Conservation (phyloP, 225 moss, liverwort and hornwort genomes). For the Pseudisothecium myosuroides region DNA sequence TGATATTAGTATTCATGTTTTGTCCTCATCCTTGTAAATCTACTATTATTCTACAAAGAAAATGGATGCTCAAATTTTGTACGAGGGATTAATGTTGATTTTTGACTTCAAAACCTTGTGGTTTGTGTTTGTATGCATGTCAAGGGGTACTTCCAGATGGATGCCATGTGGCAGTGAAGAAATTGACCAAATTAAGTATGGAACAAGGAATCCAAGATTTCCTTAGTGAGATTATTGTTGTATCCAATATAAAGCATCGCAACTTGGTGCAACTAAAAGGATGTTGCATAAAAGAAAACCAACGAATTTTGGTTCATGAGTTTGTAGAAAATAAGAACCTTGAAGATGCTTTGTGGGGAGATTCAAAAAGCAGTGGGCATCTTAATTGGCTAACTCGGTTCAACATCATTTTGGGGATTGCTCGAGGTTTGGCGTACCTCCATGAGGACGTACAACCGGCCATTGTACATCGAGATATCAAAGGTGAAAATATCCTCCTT, state of each 20-base stretch:
- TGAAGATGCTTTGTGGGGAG: background rate
- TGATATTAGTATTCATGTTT: too few relatives aligned
- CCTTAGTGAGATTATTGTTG: background rate
- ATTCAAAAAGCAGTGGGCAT: rapidly evolving
- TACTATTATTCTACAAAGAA: too few relatives aligned
- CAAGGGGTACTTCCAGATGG: background rate
- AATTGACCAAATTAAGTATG: background rate
- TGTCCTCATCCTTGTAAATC: background rate
- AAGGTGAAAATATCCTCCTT: too few relatives aligned
- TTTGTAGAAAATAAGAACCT: background rate
- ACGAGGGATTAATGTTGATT: background rate
- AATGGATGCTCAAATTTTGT: background rate
- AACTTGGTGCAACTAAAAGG: background rate
- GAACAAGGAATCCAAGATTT: background rate
- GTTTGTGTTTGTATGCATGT: background rate
- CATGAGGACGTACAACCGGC: too few relatives aligned
- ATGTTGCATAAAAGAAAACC: background rate
- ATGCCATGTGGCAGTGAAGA: background rate
- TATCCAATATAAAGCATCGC: background rate
- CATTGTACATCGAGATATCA: too few relatives aligned
- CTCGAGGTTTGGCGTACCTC: too few relatives aligned
- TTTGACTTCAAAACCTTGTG: background rate
- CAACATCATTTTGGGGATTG: too few relatives aligned
- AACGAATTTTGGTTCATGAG: background rate
- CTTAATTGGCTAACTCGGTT: too few relatives aligned